Base-by-base conservation (phyloP, 225 moss, liverwort and hornwort species). In the Straminergon stramineum region DNA sequence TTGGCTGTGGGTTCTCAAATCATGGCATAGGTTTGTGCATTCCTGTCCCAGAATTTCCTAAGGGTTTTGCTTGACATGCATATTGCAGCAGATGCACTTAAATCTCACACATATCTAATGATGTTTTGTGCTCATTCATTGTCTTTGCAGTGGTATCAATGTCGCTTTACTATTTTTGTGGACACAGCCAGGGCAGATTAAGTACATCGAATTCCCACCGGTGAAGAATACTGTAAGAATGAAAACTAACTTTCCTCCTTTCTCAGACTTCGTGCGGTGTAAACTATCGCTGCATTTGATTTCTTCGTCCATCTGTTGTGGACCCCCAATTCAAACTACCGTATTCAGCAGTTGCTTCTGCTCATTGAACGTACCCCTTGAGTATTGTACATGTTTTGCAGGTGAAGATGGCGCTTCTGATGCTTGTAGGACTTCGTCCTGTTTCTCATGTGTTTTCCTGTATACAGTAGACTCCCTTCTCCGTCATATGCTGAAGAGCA, bases 331-430 rank as follows among this genome's bases (percentile, higher is more conserved):
- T 51, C 11, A 17, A 66, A 16, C 51, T 20, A 37, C 53, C 27
- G 37, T 60, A 37, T 88, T 57, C 67, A 60, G 86, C 48, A 63
- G 31, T 57, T 32, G 39, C 79, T 57, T 51, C 20, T 87, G 75
- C 58, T 31, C n/a, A 79, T 19, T 91, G 68, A 80, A 31, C 45
- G 37, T 48, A 10, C 48, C 71, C 20, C 70, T 70, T 52, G 58
- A 74, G 66, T 14, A 58, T 65, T 65, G 28, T 55, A 22, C 70
- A 60, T 26, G 39, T 26, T 77, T 55, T 76, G 75, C 96, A 97
- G 98, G 93, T 96, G 83, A 96, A 92, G 83, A 99, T 97, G 96
- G 96, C 97, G 55, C 69, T 95, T 75, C 82, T 99, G 81, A 99
- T 96, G 34, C 93, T 99, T 39, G 94, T 95, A 56, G 96, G n/a